A percentile compares a stretch with the other conserved stretches of the same genome.
phyloP scores from a whole-genome alignment of 2,329 filamentous ascomycete species.

The Aureobasidium vineae region DNA sequence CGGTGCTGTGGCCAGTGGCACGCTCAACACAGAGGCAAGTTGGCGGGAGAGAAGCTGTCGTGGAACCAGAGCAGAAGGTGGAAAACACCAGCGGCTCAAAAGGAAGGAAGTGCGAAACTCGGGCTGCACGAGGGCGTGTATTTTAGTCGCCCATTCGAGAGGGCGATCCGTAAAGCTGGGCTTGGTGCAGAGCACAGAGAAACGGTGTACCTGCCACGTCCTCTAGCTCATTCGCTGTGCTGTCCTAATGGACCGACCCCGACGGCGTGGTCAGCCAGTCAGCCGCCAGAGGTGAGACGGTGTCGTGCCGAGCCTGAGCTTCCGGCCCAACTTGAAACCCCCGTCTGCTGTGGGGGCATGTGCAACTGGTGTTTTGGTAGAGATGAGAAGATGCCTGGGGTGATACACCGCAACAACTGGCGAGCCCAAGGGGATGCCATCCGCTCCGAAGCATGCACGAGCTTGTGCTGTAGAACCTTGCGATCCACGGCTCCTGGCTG shows the following conservation, averaged over 20 bases:
- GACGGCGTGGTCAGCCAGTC: constrained; percentile 26
- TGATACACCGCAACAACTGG: constrained; percentile 21
- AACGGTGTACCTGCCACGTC: constrained; percentile 27
- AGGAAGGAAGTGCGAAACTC: constrained; percentile 19
- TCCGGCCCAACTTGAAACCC: constrained; percentile 27
- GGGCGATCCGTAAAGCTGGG: constrained; percentile 26
- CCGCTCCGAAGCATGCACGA: constrained; percentile 22
- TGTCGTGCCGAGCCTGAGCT: constrained; percentile 27
- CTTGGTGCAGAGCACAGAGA: constrained; percentile 22
- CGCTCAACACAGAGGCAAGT: constrained; percentile 5
- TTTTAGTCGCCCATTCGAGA: constrained; percentile 31
- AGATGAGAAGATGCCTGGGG: constrained; percentile 13
- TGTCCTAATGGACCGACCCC: constrained; percentile 17
- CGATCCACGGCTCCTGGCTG: constrained; percentile 25
- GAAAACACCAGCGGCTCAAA: constrained; percentile 1
- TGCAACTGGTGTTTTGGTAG: constrained; percentile 11
- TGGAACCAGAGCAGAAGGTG: constrained; percentile 15
- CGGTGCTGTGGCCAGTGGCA: constrained; percentile 4
- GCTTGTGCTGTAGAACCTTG: constrained; percentile 27
- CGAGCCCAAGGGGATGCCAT: constrained; percentile 11
- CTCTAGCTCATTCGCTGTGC: constrained; percentile 17
- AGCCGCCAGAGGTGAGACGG: constrained; percentile 25
- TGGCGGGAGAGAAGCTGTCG: constrained; percentile 2
- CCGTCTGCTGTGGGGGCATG: constrained; percentile 23
- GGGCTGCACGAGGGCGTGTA: constrained; percentile 24